Evolutionary conservation across 129 eudicot species (phyloP).

Genomic region (Dittrichia graveolens): DNA sequence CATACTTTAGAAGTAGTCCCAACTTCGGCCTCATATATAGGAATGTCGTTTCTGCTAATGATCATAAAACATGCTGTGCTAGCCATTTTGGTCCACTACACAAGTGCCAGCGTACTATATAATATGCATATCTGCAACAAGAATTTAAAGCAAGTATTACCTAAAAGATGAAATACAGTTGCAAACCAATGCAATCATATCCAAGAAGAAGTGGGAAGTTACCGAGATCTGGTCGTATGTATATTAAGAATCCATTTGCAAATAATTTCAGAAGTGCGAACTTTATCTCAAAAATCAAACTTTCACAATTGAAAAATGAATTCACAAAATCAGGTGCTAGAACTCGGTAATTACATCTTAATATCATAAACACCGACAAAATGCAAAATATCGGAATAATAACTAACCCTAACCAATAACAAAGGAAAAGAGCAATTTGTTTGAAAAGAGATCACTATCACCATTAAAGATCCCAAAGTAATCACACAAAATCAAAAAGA

Average conservation of each 20-base stretch:
- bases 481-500: conserved; percentile 7
- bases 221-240: background rate
- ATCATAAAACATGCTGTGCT: conserved; percentile 98
- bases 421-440: background rate
- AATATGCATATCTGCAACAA: conserved; percentile 24
- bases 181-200: background rate
- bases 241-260: conserved; percentile 6
- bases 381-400: background rate
- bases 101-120: background rate
- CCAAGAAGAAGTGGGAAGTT: background rate
- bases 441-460: background rate
- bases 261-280: conserved; percentile 4
- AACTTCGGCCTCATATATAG: conserved; percentile 98
- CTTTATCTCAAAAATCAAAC: conserved; percentile 1
- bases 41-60: conserved; percentile 90
- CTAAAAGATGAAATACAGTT: background rate
- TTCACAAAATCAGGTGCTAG: background rate
- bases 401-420: conserved; percentile 18
- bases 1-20: conserved; percentile 91
- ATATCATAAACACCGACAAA: background rate
- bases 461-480: background rate
- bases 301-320: background rate
- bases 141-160: background rate
- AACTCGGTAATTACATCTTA: background rate
- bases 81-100: conserved; percentile 54